These are phyloP conservation scores for Glycine tomentella DNA, from an alignment of 306 rosid genomes.

Conservation along the genomic window DNA sequence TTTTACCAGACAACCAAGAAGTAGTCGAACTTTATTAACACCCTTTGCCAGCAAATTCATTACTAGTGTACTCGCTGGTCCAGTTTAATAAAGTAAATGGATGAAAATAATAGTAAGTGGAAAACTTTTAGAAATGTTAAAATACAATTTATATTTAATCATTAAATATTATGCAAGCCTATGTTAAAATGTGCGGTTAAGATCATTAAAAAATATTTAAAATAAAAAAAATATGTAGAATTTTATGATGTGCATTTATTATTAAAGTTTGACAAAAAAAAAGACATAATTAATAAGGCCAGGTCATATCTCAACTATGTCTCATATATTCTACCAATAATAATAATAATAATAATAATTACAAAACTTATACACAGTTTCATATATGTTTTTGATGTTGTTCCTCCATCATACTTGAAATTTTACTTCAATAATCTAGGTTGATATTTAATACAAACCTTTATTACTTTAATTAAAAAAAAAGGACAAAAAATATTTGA, in stretches of 20 bases:
- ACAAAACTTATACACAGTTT: too few species aligned
- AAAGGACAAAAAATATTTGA: too few species aligned
- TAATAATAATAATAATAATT: neutral
- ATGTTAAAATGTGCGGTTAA: neutral
- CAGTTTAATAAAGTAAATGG: neutral
- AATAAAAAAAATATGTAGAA: neutral
- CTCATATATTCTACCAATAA: neutral
- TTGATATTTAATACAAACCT: too few species aligned
- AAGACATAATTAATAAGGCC: neutral
- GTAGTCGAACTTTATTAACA: constrained; percentile 40
- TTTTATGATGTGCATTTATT: neutral
- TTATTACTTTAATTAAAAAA: too few species aligned
- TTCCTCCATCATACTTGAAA: too few species aligned
- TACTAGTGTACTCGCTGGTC: neutral
- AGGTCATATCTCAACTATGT: constrained; percentile 7
- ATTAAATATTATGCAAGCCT: neutral
- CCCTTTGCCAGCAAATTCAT: constrained; percentile 31
- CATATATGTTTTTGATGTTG: too few species aligned
- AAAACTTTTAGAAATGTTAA: neutral
- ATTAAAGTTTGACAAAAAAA: neutral
- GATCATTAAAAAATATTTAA: neutral
- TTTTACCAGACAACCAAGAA: constrained; percentile 19
- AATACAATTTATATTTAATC: neutral
- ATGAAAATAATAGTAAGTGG: neutral
- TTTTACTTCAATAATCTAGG: too few species aligned